These are phyloP conservation scores for Raffaelea albimanens DNA, from an alignment of 2,329 filamentous ascomycete species.

Conservation along the genomic window DNA sequence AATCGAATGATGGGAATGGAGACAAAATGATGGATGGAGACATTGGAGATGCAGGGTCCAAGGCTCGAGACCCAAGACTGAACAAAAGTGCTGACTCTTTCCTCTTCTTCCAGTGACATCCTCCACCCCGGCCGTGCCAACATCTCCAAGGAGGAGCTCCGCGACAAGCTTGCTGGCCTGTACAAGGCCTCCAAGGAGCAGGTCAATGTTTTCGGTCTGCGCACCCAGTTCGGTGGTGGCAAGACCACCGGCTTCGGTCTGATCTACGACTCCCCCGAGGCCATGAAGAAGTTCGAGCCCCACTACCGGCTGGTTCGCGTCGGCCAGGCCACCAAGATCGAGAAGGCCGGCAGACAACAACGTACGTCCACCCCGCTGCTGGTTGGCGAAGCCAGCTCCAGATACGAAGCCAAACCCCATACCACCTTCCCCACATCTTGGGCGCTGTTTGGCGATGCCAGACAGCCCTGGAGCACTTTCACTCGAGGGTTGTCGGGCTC, in stretches of 20 bases:
- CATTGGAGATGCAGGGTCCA: too few species aligned
- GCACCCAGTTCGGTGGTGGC: slow-evolving; percentile 98
- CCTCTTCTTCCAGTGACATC: slow-evolving; percentile 66
- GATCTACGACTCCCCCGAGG: slow-evolving; percentile 96
- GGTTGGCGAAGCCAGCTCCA: too few species aligned
- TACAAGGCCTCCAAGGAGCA: slow-evolving; percentile 99
- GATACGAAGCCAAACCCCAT: not conserved
- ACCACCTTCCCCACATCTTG: not conserved
- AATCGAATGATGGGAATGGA: too few species aligned
- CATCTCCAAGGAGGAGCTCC: slow-evolving; percentile 98
- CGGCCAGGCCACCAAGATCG: slow-evolving; percentile 85
- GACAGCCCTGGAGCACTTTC: too few species aligned
- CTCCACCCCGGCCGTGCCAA: slow-evolving; percentile 98
- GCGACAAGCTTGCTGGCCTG: slow-evolving; percentile 82
- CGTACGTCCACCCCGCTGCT: slow-evolving; percentile 71
- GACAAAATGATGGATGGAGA: too few species aligned
- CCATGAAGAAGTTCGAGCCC: slow-evolving; percentile 99
- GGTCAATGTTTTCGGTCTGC: slow-evolving; percentile 96
- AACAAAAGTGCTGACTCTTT: not conserved
- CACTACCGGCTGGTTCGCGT: slow-evolving; percentile 94
- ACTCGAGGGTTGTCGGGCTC: too few species aligned
- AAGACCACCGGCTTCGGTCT: slow-evolving; percentile 99
- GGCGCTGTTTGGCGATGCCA: slow-evolving; percentile 4
- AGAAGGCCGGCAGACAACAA: slow-evolving; percentile 97
- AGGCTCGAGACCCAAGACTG: not conserved